Evolutionary conservation across 371 early-diverging fungal genomes (phyloP).

Genomic region (Saksenaea oblongispora): DNA sequence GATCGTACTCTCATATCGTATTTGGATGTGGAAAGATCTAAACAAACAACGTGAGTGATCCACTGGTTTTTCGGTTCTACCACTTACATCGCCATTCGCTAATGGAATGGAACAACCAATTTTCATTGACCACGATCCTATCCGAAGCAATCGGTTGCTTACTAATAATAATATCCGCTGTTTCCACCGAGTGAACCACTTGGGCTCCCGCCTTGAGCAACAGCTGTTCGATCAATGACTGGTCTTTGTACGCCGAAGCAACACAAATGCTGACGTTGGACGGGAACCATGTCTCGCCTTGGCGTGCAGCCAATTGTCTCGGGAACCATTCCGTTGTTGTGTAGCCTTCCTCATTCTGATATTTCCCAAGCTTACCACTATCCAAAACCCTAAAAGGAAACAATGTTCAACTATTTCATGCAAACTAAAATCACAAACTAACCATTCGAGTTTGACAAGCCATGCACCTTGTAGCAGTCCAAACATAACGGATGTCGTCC

Average conservation of each 20-base stretch:
- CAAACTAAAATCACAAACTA: neutral
- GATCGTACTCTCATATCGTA: neutral
- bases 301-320: conserved; percentile 5
- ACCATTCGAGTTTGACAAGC: conserved; percentile 15
- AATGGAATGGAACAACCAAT: conserved; percentile 17
- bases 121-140: conserved; percentile 9
- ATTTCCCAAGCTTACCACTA: conserved; percentile 8
- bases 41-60: neutral
- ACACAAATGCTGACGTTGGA: conserved; percentile 15
- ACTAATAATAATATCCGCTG: conserved; percentile 17
- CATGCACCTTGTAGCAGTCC: conserved; percentile 10
- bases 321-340: conserved; percentile 11
- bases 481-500: conserved; percentile 11
- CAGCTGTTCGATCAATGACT: conserved; percentile 1
- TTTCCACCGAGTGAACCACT: neutral
- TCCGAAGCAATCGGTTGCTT: conserved; percentile 3
- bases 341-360: conserved; percentile 9
- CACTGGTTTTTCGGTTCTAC: neutral
- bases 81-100: conserved; percentile 21
- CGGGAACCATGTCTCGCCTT: conserved; percentile 7
- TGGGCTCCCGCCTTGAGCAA: conserved; percentile 10
- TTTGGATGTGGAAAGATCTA: conserved; percentile 2
- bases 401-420: neutral
- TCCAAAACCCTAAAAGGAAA: conserved; percentile 9
- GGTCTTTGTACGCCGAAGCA: neutral